Conservation (phyloP, 2,329 filamentous ascomycete species). For the Aspergillus japonicus region DNA sequence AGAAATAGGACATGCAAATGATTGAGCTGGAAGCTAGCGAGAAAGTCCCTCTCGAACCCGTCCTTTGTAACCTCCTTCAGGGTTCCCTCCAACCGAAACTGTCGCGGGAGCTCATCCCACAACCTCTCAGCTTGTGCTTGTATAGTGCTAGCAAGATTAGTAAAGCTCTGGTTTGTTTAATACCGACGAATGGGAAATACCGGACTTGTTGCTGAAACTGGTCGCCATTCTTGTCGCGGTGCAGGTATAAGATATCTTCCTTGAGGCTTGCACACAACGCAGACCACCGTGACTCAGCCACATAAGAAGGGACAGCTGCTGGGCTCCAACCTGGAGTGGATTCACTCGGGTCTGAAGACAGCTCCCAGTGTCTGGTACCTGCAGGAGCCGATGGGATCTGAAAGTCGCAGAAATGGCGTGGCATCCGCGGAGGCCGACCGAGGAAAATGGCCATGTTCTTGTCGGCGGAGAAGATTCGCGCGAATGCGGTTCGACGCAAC, state of each 20-base stretch:
- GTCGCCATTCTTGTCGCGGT: slow-evolving; percentile 25
- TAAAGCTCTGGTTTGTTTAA: too few species aligned
- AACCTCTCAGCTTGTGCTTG: slow-evolving; percentile 22
- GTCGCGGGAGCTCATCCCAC: slow-evolving; percentile 22
- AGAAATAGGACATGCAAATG: slow-evolving; percentile 30
- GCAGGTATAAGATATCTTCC: slow-evolving; percentile 28
- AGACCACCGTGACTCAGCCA: slow-evolving; percentile 29
- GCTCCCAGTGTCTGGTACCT: too few species aligned
- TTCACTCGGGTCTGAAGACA: not conserved
- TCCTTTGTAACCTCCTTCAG: slow-evolving; percentile 22
- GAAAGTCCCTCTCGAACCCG: slow-evolving; percentile 27
- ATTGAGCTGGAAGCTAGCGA: slow-evolving; percentile 27
- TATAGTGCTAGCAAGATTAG: slow-evolving; percentile 6
- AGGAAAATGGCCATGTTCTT: slow-evolving; percentile 51
- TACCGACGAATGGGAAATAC: too few species aligned
- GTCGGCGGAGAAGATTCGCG: slow-evolving; percentile 46
- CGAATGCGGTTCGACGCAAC: slow-evolving; percentile 42
- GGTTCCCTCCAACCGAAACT: slow-evolving; percentile 24
- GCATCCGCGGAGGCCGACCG: slow-evolving; percentile 48
- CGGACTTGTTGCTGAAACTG: too few species aligned
- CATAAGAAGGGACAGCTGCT: slow-evolving; percentile 22
- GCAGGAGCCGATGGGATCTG: slow-evolving; percentile 13
- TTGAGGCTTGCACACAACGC: slow-evolving; percentile 25
- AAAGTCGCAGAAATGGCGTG: slow-evolving; percentile 41
- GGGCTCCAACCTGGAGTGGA: slow-evolving; percentile 13